Conservation (phyloP, 805 yeast species). For the Candida nitratophila region DNA sequence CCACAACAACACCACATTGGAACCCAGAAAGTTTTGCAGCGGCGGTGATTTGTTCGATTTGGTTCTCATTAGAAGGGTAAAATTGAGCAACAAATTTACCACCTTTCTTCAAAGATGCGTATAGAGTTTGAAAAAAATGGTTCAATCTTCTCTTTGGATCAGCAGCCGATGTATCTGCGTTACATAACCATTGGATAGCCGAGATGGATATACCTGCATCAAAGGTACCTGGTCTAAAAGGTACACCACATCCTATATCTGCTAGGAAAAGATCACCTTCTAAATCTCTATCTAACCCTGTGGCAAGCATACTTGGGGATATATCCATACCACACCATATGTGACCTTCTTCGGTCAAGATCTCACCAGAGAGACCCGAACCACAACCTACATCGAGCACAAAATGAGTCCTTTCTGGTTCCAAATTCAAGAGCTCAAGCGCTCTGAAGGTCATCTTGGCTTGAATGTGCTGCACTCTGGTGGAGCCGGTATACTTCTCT, state of each 20-base stretch:
- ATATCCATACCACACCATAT: slow-evolving; percentile 96
- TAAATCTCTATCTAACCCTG: slow-evolving; percentile 84
- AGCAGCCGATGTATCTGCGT: slow-evolving; percentile 76
- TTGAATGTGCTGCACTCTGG: slow-evolving; percentile 97
- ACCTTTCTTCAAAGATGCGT: slow-evolving; percentile 81
- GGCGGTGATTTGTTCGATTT: slow-evolving; percentile 65
- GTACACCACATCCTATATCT: slow-evolving; percentile 91
- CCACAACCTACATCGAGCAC: slow-evolving; percentile 95
- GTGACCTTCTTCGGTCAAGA: slow-evolving; percentile 87
- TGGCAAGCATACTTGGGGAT: slow-evolving; percentile 91
- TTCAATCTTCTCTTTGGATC: slow-evolving; percentile 80
- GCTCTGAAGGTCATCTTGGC: slow-evolving; percentile 97
- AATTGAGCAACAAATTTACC: slow-evolving; percentile 98
- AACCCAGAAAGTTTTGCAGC: slow-evolving; percentile 94
- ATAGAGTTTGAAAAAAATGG: slow-evolving; percentile 81
- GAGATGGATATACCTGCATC: slow-evolving; percentile 95
- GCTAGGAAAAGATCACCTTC: slow-evolving; percentile 90
- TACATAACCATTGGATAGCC: slow-evolving; percentile 97
- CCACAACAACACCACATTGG: slow-evolving; percentile 91
- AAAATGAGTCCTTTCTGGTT: slow-evolving; percentile 53
- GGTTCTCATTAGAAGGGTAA: slow-evolving; percentile 87
- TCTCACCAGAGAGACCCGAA: slow-evolving; percentile 92
- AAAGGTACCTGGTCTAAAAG: slow-evolving; percentile 92
- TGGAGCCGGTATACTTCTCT: slow-evolving; percentile 79
- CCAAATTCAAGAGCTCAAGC: slow-evolving; percentile 74